Conservation (phyloP, 2,329 filamentous ascomycete genomes). For the Xylaria sp. region DNA sequence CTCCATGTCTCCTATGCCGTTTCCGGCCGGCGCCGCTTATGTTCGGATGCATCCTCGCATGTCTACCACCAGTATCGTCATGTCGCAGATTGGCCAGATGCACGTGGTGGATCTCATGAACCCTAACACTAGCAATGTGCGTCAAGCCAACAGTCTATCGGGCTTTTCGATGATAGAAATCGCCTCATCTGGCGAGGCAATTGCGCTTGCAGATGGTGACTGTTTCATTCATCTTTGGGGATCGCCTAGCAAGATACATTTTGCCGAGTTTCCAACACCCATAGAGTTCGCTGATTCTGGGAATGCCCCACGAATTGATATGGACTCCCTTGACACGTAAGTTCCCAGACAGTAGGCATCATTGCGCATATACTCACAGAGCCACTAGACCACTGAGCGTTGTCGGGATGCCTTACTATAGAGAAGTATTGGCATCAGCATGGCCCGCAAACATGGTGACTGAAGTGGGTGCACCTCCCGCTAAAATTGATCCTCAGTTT, state of each 20-base stretch:
- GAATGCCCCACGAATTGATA: constrained; percentile 63
- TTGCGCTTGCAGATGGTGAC: constrained; percentile 79
- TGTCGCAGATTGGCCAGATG: constrained; percentile 89
- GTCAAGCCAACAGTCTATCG: constrained; percentile 76
- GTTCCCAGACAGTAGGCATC: constrained; percentile 33
- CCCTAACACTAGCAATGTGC: constrained; percentile 81
- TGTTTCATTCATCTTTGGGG: constrained; percentile 86
- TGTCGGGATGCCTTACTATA: constrained; percentile 91
- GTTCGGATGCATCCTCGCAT: constrained; percentile 96
- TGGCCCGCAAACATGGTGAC: constrained; percentile 86
- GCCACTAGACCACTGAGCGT: constrained; percentile 71
- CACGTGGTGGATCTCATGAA: constrained; percentile 97
- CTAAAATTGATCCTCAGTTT: constrained; percentile 72
- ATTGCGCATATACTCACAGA: constrained; percentile 11
- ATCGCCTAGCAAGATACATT: constrained; percentile 81
- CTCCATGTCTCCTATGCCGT: constrained; percentile 88
- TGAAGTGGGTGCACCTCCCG: constrained; percentile 81
- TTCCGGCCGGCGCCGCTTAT: constrained; percentile 88
- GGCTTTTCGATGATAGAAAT: constrained; percentile 83
- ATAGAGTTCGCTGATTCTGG: constrained; percentile 75
- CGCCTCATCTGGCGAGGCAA: constrained; percentile 82
- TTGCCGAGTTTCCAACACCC: constrained; percentile 78
- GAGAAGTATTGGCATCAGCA: constrained; percentile 81
- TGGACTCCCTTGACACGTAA: constrained; percentile 67
- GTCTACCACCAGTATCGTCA: constrained; percentile 91